phyloP scores from a whole-genome alignment of 2,329 filamentous ascomycete genomes.

The Coniella vitis region DNA sequence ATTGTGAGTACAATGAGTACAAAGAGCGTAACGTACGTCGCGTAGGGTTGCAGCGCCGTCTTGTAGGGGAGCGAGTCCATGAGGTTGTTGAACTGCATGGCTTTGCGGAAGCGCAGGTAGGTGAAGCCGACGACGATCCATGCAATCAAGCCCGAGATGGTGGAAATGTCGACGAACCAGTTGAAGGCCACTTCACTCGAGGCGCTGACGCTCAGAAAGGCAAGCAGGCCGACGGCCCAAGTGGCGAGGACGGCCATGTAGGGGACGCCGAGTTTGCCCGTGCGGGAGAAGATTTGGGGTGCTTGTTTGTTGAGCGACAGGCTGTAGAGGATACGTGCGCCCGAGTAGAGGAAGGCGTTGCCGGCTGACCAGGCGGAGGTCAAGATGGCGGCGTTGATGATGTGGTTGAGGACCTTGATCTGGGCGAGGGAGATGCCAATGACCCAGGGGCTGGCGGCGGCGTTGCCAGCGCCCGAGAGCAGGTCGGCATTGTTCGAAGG shows the following conservation, averaged over 20 bases:
- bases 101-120: slow-evolving; percentile 53
- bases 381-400: slow-evolving; percentile 63
- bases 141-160: slow-evolving; percentile 52
- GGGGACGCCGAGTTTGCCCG: slow-evolving; percentile 56
- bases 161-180: slow-evolving; percentile 68
- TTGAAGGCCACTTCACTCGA: slow-evolving; percentile 58
- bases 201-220: slow-evolving; percentile 62
- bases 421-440: slow-evolving; percentile 60
- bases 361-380: slow-evolving; percentile 59
- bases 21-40: slow-evolving; percentile 52
- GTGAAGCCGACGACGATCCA: slow-evolving; percentile 54
- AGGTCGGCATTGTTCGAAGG: slow-evolving; percentile 58
- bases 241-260: slow-evolving; percentile 47
- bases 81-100: slow-evolving; percentile 46
- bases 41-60: slow-evolving; percentile 53
- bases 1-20: slow-evolving; percentile 57
- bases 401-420: slow-evolving; percentile 55
- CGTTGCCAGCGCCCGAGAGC: slow-evolving; percentile 49
- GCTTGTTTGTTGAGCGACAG: slow-evolving; percentile 62
- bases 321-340: slow-evolving; percentile 63
- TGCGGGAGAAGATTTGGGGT: slow-evolving; percentile 52
- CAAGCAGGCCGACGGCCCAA: slow-evolving; percentile 55
- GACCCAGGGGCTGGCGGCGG: slow-evolving; percentile 56
- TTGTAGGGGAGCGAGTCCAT: slow-evolving; percentile 44
- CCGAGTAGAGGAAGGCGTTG: slow-evolving; percentile 58